Conservation (phyloP, 768 basidiomycete species). For the Vishniacozyma victoriae region DNA sequence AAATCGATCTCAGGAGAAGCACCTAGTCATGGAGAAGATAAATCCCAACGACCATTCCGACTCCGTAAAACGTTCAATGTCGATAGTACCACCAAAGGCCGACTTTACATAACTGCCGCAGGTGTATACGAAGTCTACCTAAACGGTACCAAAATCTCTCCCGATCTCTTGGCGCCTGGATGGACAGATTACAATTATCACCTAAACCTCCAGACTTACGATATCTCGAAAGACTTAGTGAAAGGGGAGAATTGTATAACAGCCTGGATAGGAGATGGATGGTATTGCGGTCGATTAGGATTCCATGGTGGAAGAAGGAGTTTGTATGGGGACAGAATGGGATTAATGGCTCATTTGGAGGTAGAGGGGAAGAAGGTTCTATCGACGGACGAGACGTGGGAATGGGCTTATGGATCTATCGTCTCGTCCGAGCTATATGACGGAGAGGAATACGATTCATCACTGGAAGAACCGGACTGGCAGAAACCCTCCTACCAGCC, state of each 20-base stretch:
- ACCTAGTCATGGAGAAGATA: conserved; percentile 4
- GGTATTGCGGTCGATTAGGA: conserved; percentile 19
- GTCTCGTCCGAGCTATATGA: conserved; percentile 26
- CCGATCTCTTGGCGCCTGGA: conserved; percentile 19
- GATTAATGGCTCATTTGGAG: conserved; percentile 25
- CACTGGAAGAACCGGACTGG: not conserved
- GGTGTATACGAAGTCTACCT: conserved; percentile 21
- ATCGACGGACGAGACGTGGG: conserved; percentile 18
- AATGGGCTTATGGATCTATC: conserved; percentile 5
- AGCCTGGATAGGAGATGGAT: conserved; percentile 28
- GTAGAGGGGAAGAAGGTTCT: conserved; percentile 12
- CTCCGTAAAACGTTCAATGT: not conserved
- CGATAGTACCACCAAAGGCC: not conserved
- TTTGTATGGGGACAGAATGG: conserved; percentile 25
- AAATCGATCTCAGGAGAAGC: not conserved
- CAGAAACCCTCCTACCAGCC: no score
- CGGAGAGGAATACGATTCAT: conserved; percentile 27
- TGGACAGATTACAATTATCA: conserved; percentile 24
- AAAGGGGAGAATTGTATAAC: conserved; percentile 25
- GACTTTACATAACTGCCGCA: conserved; percentile 23
- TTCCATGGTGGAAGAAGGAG: conserved; percentile 7
- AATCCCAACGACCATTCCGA: conserved; percentile 14
- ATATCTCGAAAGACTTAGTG: conserved; percentile 12
- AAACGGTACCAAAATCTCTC: conserved; percentile 18
- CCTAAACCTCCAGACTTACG: conserved; percentile 17